These are phyloP conservation scores for Erythrobasidium hasegawianum DNA, from an alignment of 1,284 basidiomycete genomes.

Conservation along the genomic window DNA sequence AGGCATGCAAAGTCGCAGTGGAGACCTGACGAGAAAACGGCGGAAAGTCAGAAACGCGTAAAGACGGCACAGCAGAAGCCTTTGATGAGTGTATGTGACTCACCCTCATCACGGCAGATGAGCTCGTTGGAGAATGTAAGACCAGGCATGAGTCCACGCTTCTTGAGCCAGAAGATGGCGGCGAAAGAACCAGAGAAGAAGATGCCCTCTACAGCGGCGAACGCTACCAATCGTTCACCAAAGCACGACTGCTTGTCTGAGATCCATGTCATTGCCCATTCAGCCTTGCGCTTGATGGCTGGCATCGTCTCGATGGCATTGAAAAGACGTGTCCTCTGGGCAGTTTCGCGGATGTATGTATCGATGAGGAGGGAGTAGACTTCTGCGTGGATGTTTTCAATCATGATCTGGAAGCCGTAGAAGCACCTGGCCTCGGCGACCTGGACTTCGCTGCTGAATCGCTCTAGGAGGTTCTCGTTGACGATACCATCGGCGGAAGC, in stretches of 20 bases:
- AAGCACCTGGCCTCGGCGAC: conserved; percentile 53
- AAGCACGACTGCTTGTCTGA: conserved; percentile 51
- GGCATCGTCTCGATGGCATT: conserved; percentile 56
- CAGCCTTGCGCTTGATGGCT: conserved; percentile 46
- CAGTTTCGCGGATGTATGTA: conserved; percentile 57
- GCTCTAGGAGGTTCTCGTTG: conserved; percentile 54
- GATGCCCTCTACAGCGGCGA: conserved; percentile 54
- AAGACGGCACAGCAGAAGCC: no score
- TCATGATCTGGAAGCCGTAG: conserved; percentile 55
- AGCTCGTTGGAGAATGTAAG: conserved; percentile 50
- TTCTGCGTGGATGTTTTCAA: conserved; percentile 59
- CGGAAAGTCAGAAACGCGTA: no score
- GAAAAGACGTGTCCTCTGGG: conserved; percentile 56
- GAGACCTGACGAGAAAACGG: conserved; percentile 35
- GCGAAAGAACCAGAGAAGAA: conserved; percentile 54
- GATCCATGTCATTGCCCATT: conserved; percentile 53
- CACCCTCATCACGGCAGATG: conserved; percentile 52
- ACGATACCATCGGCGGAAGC: conserved; percentile 54
- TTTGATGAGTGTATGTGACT: conserved; percentile 27
- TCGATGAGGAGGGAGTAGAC: conserved; percentile 59
- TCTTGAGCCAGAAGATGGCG: conserved; percentile 55
- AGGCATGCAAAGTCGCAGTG: conserved; percentile 55
- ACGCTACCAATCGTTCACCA: conserved; percentile 52
- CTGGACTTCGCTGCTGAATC: conserved; percentile 53
- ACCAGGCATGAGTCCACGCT: conserved; percentile 52